phyloP scores from a whole-genome alignment of 2,329 filamentous ascomycete species.

The Apiospora sp. region DNA sequence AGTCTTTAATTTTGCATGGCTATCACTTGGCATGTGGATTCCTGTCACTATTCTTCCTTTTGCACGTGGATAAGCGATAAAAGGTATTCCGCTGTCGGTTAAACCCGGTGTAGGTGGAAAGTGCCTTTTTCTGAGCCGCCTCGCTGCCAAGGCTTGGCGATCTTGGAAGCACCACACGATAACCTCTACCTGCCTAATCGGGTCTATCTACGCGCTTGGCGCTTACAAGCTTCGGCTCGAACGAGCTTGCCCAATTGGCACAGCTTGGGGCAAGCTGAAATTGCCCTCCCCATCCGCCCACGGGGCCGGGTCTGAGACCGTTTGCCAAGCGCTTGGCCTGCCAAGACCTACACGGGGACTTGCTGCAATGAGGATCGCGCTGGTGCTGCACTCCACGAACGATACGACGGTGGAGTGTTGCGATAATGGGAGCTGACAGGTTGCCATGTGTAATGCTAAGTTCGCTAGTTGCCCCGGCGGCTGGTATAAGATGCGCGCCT shows the following conservation, averaged over 20 bases:
- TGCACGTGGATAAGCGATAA: background rate
- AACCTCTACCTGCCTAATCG: constrained; percentile 1
- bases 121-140: background rate
- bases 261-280: background rate
- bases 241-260: constrained; percentile 21
- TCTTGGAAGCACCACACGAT: background rate
- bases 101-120: background rate
- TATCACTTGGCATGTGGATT: constrained; percentile 18
- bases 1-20: background rate
- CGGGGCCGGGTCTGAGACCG: background rate
- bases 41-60: background rate
- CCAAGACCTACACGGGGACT: background rate
- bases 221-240: constrained; percentile 17
- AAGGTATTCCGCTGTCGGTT: background rate
- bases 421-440: background rate
- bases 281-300: background rate
- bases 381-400: background rate
- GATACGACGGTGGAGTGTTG: background rate
- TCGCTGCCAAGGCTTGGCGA: constrained; percentile 22
- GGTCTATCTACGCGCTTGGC: constrained; percentile 10
- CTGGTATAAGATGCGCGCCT: background rate
- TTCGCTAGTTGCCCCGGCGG: background rate
- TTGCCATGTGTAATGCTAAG: background rate
- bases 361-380: background rate
- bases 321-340: background rate